Conservation (phyloP, 2,329 filamentous ascomycete species). For the Diaporthe humulicola region DNA sequence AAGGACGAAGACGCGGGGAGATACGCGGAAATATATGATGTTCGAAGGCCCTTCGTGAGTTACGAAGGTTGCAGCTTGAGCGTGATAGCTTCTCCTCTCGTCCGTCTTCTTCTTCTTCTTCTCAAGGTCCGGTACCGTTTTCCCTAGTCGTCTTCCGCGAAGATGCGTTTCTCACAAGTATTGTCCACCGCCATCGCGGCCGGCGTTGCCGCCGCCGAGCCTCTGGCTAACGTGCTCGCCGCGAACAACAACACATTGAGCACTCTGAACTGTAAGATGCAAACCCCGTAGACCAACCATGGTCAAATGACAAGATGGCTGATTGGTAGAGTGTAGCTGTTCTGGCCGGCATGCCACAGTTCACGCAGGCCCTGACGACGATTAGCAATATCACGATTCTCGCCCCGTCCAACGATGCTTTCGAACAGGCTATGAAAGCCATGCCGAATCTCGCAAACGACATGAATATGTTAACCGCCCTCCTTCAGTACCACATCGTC, state of each 20-base stretch:
- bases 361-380: constrained; percentile 26
- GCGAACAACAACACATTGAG: constrained; percentile 37
- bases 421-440: constrained; percentile 49
- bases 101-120: background rate
- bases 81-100: constrained; percentile 13
- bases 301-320: background rate
- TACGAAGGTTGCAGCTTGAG: background rate
- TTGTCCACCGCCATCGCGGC: constrained; percentile 26
- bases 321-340: constrained; percentile 34
- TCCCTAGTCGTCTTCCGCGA: constrained; percentile 20
- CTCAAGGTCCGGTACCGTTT: constrained; percentile 13
- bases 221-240: constrained; percentile 34
- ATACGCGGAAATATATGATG: constrained; percentile 11
- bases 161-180: constrained; percentile 31
- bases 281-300: background rate
- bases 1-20: background rate
- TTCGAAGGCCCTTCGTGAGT: background rate
- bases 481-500: constrained; percentile 43
- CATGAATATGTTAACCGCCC: constrained; percentile 1
- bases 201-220: constrained; percentile 28
- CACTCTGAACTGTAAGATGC: constrained; percentile 35
- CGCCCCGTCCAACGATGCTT: constrained; percentile 52
- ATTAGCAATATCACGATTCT: constrained; percentile 45
- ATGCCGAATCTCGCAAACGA: constrained; percentile 47
- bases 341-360: constrained; percentile 38